A percentile compares a stretch with the other conserved stretches of the same genome.
Conservation (phyloP, 805 yeast genomes). For the Phaffomyces thermotolerans region DNA sequence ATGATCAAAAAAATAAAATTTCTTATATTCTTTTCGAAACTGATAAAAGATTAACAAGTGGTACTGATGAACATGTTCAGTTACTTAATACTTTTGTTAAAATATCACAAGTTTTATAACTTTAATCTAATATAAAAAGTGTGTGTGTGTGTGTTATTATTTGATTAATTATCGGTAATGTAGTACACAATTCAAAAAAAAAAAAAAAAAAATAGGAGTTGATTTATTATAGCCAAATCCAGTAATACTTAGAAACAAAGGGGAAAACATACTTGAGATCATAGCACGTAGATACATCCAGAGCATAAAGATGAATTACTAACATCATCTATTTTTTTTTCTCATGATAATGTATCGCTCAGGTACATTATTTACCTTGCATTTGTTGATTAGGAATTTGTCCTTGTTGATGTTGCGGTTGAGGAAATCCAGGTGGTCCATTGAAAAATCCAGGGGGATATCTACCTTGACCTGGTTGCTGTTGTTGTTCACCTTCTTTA, state of each 20-base stretch:
- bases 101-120: conserved; percentile 32
- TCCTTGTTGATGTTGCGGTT: conserved; percentile 1
- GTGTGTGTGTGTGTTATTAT: too few relatives aligned
- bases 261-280: too few relatives aligned
- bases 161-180: too few relatives aligned
- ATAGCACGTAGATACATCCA: not conserved
- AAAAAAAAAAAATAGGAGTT: too few relatives aligned
- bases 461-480: conserved; percentile 8
- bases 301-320: too few relatives aligned
- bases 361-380: not conserved
- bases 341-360: not conserved
- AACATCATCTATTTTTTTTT: too few relatives aligned
- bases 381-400: not conserved
- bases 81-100: conserved; percentile 56
- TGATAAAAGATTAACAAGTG: conserved; percentile 70
- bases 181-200: too few relatives aligned
- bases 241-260: too few relatives aligned
- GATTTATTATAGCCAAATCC: too few relatives aligned
- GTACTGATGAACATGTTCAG: conserved; percentile 85
- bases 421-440: conserved; percentile 16
- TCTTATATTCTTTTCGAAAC: conserved; percentile 63
- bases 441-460: conserved; percentile 21
- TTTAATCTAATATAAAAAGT: not conserved
- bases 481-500: conserved; percentile 8
- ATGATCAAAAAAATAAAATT: conserved; percentile 55